Evolutionary conservation across 2,329 filamentous ascomycete genomes (phyloP), one percentile per base, ranked within the genome.

Genomic region (Botrytis medusae): DNA sequence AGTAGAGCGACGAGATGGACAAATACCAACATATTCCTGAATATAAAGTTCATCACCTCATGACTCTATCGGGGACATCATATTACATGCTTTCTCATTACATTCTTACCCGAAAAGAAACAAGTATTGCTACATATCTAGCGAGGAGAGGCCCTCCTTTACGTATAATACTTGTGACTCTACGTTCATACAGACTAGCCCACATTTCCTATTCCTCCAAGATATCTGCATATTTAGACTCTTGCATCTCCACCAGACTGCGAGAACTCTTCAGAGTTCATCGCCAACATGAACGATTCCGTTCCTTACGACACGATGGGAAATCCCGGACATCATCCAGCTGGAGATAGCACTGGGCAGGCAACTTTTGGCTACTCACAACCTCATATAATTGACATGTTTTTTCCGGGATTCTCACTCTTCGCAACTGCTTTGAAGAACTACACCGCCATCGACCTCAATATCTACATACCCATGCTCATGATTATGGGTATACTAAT

Each of bases 351-450:
- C 20, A 65, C 29, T 9, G 44, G 42, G 14, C 63, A 48, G 16
- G 9, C 20, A 48, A 22, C 22, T 22, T 40, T 51, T 29, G 69
- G 59, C 29, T 54, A 83, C 85, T 71, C 84, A 80, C 70, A 80
- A 68, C 75, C 74, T 20, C 73, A 72, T 44, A 71, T 80, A 4
- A 83, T 93, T 46, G 90, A 92, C 78, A 85, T 86, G 75, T 86
- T 93, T 80, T 87, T 93, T 77, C 91, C 91, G 0, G 90, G 91
- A 29, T 91, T 91, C 80, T 88, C 88, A 12, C 81, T 89, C 73
- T 81, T 90, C 71, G 87, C 88, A 0, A 83, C 84, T 1, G 83
- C 86, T 2, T 78, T 90, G 5, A 83, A 87, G 29, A 85, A 84
- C 20, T 89, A 91, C 78, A 81, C 91, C 1, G 85, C 88, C 61